Base-by-base conservation (phyloP, 805 yeast genomes). In the Starmerella apicola region DNA sequence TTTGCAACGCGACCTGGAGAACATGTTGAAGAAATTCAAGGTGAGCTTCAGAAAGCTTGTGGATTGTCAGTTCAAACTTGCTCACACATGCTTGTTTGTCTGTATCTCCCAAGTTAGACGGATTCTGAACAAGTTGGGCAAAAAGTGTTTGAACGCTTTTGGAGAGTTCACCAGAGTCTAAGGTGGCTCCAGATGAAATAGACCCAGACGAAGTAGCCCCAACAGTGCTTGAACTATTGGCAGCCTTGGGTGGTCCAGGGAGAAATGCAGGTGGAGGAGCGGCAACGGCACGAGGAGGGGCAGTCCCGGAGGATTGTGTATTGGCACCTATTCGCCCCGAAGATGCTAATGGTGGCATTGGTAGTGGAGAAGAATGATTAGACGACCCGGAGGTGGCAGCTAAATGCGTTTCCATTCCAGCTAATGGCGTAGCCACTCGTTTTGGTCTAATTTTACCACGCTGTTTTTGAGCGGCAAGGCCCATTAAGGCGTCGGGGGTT, bases 1-100 rank as follows among this genome's bases (percentile, higher is more conserved):
- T 35, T 15, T 10, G 22, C 25, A 20, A 16, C 6, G 39, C 64
- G 65, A 19, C 35, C 13, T 51, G 39, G 34, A 46, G 43, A 3
- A 27, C 46, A 3, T 21, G 7, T 12, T 32, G n/a, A 10, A 46
- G n/a, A 22, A 38, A 32, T 17, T 7, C 15, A 5, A 41, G 36
- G 13, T 44, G 49, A 21, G 19, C 26, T 7, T 20, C 25, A 5
- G 30, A 10, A 16, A 44, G 36, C 2, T 18, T 25, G 13, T 45
- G 39, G 2, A 44, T 12, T 4, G n/a, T n/a, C 7, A 10, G 21
- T 23, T 41, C 41, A 20, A 46, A 13, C 21, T 36, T 31, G 9
- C 8, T 16, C 20, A 10, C 12, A 15, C 19, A 20, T 16, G n/a
- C 18, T 3, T 12, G 23, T 19, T 27, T 31, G 13, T 45, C 42